Evolutionary conservation across 1,284 basidiomycete species (phyloP), one percentile per base, ranked within the genome.

Genomic region (Malassezia pachydermatis): DNA sequence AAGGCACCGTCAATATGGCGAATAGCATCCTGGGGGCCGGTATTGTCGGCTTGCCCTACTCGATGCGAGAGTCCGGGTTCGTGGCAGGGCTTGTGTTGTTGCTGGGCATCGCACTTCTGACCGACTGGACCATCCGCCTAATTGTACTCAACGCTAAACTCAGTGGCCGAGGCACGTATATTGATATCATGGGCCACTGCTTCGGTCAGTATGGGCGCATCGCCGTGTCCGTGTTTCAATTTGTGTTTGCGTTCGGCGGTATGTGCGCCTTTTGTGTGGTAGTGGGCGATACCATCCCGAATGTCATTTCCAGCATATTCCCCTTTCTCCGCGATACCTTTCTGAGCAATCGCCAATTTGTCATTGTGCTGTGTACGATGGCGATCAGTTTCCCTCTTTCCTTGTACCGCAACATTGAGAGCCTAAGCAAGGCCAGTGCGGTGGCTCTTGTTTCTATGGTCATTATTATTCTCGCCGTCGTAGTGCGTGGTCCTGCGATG

Each of bases 51-150:
- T 76, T 96, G 19, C 90, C 90, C 1, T 95, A 95, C 70, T 88
- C 90, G 28, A 76, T 95, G 51, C 81, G 82, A 59, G 85, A 92
- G 76, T 88, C 90, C 20, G 90, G 90, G 2, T 90, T 95, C 74
- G 78, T 95, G 53, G 81, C 81, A 0, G 94, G 94, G 5, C 74
- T 95, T 11, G 45, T 83, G 8, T 78, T 99, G 2, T 78, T 99
- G 13, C 76, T 90, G 19, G 73, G 82, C 6, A 76, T 98, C 11
- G 89, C 86, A 36, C 78, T 75, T 20, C 79, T 94, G 32, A 96
- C 92, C 10, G 90, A 96, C 74, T 98, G 92, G 92, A 98, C 94
- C 3, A 96, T 99, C 54, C 83, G 90, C 11, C 79, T 99, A 27
- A 92, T 96, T 45, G 73, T 75, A 2, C 74, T 90, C 60, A 96